These are phyloP conservation scores for Salix dunnii DNA, from an alignment of 345 rosid genomes.

Conservation along the genomic window DNA sequence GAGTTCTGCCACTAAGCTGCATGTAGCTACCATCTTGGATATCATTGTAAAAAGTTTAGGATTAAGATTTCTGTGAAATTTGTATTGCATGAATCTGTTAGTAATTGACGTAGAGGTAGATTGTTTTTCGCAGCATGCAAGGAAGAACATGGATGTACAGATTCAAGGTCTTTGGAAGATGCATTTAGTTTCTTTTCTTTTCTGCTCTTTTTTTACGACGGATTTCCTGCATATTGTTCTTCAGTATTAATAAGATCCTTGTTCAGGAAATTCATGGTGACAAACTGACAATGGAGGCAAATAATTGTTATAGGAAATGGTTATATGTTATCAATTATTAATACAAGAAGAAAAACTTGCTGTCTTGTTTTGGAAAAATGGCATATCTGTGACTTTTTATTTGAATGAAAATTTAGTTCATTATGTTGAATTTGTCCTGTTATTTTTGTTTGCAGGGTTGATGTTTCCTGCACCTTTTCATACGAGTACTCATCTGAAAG, in stretches of 20 bases:
- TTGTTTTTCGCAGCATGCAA: not conserved
- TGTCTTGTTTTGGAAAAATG: not conserved
- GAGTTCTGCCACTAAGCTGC: not conserved
- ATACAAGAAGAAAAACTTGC: not conserved
- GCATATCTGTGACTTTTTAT: not conserved
- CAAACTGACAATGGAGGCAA: not conserved
- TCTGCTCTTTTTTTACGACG: not conserved
- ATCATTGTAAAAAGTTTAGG: not conserved
- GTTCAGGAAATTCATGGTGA: not conserved
- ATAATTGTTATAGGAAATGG: not conserved
- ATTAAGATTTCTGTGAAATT: not conserved
- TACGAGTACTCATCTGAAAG: conserved; percentile 18
- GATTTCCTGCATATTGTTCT: not conserved
- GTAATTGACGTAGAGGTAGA: not conserved
- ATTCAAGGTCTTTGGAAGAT: not conserved
- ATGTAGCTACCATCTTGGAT: not conserved
- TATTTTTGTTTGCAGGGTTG: conserved; percentile 24
- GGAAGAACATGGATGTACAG: not conserved
- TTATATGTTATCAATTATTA: not conserved
- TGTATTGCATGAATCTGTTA: not conserved
- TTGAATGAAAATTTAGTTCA: not conserved
- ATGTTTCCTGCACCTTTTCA: conserved; percentile 28
- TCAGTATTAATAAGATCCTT: not conserved
- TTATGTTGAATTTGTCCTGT: conserved; percentile 10
- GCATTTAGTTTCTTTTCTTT: not conserved